These are phyloP conservation scores for Dalbergia oliveri DNA, from an alignment of 306 rosid genomes.

Conservation along the genomic window DNA sequence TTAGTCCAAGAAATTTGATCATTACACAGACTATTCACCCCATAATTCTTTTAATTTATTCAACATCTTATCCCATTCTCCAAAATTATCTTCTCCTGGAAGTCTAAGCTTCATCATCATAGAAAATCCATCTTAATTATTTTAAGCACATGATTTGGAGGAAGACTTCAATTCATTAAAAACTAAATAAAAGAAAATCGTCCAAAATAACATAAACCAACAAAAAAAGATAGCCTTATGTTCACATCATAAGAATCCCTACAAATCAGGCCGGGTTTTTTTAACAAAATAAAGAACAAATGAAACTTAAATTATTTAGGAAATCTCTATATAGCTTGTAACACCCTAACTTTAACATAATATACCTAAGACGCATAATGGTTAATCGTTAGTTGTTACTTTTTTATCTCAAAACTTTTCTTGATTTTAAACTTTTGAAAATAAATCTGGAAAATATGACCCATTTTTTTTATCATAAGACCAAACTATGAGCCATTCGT, in stretches of 20 bases:
- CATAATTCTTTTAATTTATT: not conserved
- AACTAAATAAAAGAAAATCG: not conserved
- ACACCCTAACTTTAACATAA: no score
- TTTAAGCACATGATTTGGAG: not conserved
- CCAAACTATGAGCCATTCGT: no score
- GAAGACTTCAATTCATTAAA: not conserved
- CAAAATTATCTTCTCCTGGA: constrained; percentile 24
- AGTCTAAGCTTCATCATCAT: constrained; percentile 25
- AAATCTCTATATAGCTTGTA: no score
- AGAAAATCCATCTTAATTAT: constrained; percentile 28
- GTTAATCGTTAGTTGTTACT: no score
- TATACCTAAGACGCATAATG: no score
- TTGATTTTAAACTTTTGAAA: no score
- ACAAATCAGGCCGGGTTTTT: not conserved
- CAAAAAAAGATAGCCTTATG: not conserved
- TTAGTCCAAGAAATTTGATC: constrained; percentile 25
- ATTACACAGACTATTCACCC: constrained; percentile 19
- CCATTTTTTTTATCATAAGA: no score
- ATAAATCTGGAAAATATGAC: no score
- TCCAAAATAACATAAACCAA: not conserved
- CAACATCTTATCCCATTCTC: not conserved
- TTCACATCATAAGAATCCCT: not conserved
- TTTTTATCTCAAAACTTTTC: no score
- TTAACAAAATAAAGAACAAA: not conserved
- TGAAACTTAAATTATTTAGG: no score